Evolutionary conservation across 2,329 filamentous ascomycete species (phyloP), one percentile per base, ranked within the genome.

Genomic region (Calycina herbarum): DNA sequence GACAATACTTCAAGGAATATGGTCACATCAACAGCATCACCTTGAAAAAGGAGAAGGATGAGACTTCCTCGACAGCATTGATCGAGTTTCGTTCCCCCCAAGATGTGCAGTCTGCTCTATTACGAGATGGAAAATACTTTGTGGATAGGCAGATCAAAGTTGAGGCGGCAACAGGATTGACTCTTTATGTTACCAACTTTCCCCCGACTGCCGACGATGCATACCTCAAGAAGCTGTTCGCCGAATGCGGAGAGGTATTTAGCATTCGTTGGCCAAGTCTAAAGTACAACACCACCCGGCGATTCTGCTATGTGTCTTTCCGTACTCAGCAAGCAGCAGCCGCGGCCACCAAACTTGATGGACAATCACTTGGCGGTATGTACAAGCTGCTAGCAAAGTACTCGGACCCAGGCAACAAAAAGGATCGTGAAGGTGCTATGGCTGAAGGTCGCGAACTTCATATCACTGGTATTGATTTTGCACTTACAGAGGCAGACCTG

Each of bases 271-370:
- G 95, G 79, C 95, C 95, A 1, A 97, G 93, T 64, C 85, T 99
- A 61, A 96, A 96, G 76, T 93, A 85, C 77, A 94, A 97, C 73
- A 89, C 90, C 1, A 89, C 92, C 72, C 91, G 95, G 38, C 90
- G 95, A 29, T 99, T 99, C 80, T 97, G 94, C 80, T 99, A 99
- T 77, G 84, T 97, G 6, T 92, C 96, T n/a, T 97, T 97, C 76
- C 84, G 88, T 59, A 86, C 87, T 38, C 78, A 84, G 2, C 82
- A 83, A n/a, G 85, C 86, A 62, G 92, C 93, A 0, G 83, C 86
- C 48, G 86, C 85, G 59, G 94, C 94, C 1, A 89, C 89, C 0
- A 80, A 86, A 66, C 84, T 97, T 59, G 85, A 97, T 73, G 90
- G 90, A 31, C 88, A 84, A 64, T 76, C 88, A 27, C 78, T 96